Base-by-base conservation (phyloP, 106 monocot genomes). In the Platanthera zijinensis region DNA sequence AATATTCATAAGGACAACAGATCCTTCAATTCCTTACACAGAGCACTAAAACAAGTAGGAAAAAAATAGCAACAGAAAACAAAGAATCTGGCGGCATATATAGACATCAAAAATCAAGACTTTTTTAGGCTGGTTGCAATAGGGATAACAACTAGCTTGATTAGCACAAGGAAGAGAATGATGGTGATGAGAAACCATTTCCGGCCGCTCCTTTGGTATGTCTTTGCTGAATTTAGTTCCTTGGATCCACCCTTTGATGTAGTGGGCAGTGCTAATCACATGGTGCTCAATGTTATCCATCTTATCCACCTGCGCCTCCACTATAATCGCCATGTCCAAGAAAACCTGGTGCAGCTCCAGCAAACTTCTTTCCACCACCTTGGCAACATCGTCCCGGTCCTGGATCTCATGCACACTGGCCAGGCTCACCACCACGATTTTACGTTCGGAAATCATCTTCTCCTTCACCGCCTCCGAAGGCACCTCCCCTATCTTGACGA, bases 271-370 rank as follows among this genome's bases (percentile, higher is more conserved):
- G 51, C 78, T 86, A 25, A 48, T 48, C 57, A 90, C 90, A 9
- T 93, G 84, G 77, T 84, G 84, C 86, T 93, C 90, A 22, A 90
- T 93, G 79, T 90, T 80, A 76, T 93, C 81, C 80, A 93, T 73
- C 84, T 81, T 82, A 84, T 93, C 90, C n/a, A n/a, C n/a, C n/a
- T n/a, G n/a, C n/a, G n/a, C n/a, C n/a, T n/a, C n/a, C n/a, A n/a
- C n/a, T n/a, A n/a, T n/a, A n/a, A n/a, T n/a, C n/a, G n/a, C n/a
- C n/a, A n/a, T n/a, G n/a, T n/a, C n/a, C n/a, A n/a, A 61, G 74
- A 93, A 93, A 74, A 93, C 87, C 93, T 90, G 90, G 66, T 93
- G 93, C 71, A 93, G 87, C 82, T 93, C 93, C 75, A 75, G 80
- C 80, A 93, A 73, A 61, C 84, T 88, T 79, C 74, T 82, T 80